Conservation (phyloP, 768 basidiomycete species). For the Boletellus ananas region DNA sequence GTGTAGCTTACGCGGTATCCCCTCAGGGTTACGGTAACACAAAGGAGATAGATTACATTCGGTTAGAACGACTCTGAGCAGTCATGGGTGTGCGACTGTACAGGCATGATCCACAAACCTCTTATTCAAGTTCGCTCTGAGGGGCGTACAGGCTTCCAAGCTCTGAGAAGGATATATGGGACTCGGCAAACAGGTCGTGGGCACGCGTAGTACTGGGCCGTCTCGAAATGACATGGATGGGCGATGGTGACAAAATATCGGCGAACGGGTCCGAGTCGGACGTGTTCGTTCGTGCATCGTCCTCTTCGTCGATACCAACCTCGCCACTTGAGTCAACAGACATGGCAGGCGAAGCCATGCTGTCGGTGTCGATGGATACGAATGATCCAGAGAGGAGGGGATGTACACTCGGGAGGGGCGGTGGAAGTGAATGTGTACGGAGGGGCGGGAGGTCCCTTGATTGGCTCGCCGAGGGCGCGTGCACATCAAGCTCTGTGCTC, state of each 20-base stretch:
- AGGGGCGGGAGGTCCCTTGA: constrained; percentile 3
- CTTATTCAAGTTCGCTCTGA: background rate
- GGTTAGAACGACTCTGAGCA: background rate
- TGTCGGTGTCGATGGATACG: background rate
- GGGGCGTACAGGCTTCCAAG: constrained; percentile 24
- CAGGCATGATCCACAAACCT: background rate
- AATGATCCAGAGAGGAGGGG: constrained; percentile 2
- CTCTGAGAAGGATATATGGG: constrained; percentile 26
- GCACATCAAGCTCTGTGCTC: background rate
- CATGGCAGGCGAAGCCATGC: background rate
- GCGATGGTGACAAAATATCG: constrained; percentile 20
- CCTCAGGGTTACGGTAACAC: no score
- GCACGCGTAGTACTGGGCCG: constrained; percentile 18
- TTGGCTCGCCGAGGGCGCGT: background rate
- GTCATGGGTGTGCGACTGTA: background rate
- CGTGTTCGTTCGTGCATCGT: background rate
- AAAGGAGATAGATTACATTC: background rate
- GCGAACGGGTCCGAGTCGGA: constrained; percentile 13
- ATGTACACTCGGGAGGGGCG: constrained; percentile 2
- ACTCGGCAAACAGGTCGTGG: constrained; percentile 24
- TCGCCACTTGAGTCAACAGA: background rate
- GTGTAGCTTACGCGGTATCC: background rate
- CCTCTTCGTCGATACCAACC: background rate
- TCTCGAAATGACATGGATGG: constrained; percentile 3
- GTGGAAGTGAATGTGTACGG: constrained; percentile 8